Conservation (phyloP, 139 green algal genomes). For the Eudorina sp. region DNA sequence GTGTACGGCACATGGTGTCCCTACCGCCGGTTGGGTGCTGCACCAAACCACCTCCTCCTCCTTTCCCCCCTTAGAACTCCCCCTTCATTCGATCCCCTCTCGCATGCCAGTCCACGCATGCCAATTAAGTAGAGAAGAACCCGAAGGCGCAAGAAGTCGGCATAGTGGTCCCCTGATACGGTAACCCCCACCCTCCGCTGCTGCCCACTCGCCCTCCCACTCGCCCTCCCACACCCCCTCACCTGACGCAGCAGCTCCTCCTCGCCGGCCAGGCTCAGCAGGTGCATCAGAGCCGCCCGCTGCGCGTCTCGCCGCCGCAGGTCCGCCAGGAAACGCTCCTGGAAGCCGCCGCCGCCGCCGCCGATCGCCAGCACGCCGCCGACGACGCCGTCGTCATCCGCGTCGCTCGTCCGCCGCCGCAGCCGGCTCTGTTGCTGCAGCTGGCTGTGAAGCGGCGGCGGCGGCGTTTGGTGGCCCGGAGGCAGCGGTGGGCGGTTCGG, state of each 20-base stretch:
- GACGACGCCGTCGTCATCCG: conserved; percentile 30
- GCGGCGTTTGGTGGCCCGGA: not conserved
- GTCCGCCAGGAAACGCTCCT: conserved; percentile 36
- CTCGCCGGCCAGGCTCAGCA: conserved; percentile 20
- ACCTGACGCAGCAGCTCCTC: conserved; percentile 46
- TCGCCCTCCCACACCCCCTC: too few relatives aligned
- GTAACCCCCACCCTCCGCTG: too few relatives aligned
- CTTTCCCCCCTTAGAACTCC: too few relatives aligned
- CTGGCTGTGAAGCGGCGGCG: not conserved
- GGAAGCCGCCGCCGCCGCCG: conserved; percentile 21
- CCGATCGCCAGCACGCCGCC: not conserved
- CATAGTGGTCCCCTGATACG: too few relatives aligned
- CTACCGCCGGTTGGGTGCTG: too few relatives aligned
- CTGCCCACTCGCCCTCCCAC: too few relatives aligned
- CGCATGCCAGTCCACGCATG: too few relatives aligned
- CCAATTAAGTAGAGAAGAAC: too few relatives aligned
- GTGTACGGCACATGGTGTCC: too few relatives aligned
- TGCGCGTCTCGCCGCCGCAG: conserved; percentile 26
- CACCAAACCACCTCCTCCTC: too few relatives aligned
- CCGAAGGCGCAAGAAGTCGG: too few relatives aligned
- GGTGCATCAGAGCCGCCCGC: conserved; percentile 32
- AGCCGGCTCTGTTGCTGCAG: not conserved
- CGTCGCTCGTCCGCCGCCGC: not conserved
- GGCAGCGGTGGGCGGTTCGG: not conserved
- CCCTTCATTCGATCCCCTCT: too few relatives aligned